Base-by-base conservation (phyloP, 768 basidiomycete species). In the Termitomyces sp. region DNA sequence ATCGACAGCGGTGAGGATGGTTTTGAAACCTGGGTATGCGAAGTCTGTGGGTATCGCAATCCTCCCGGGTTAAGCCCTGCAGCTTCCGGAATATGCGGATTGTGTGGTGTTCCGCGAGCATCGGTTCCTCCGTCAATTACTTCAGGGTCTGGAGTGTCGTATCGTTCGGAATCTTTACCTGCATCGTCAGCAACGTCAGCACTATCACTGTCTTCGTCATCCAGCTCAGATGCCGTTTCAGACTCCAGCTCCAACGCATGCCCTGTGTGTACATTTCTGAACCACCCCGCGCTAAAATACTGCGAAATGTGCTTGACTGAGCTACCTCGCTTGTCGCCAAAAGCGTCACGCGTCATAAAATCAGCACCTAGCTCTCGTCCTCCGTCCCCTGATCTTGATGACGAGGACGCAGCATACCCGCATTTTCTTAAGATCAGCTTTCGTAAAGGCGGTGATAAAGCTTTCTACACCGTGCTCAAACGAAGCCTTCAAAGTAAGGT, bases 231-330 rank as follows among this genome's bases (percentile, higher is more conserved):
- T 38, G 70, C 72, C 46, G 65, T 64, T 62, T 61, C 70, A 29
- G 72, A 73, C 2, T 71, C 81, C 17, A 72, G 73, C 2, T 70
- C 81, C 38, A 78, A 90, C 48, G 74, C 89, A 14, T 99, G 96
- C 72, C 83, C 87, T 1, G 87, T 86, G 1, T 99, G 97, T 71
- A 98, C 96, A 1, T 99, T 96, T 71, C 77, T 96, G 12, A 99
- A 99, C 73, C 87, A 91, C 62, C 85, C 86, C 0, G 87, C 84
- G 1, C 77, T 95, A 59, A 73, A 73, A 0, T 71, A 76, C 8
- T 98, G 96, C 75, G 96, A 98, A 72, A 89, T 98, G 3, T 98
- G 96, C 70, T 81, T 80, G 5, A 88, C 93, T 4, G 76, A 84
- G 0, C 76, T 98, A 10, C 86, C 86, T 54, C 69, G 63, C 53